A percentile compares a stretch with the other conserved stretches of the same genome.
Conservation (phyloP, 2,329 filamentous ascomycete genomes). For the Cytospora paraplurivora region DNA sequence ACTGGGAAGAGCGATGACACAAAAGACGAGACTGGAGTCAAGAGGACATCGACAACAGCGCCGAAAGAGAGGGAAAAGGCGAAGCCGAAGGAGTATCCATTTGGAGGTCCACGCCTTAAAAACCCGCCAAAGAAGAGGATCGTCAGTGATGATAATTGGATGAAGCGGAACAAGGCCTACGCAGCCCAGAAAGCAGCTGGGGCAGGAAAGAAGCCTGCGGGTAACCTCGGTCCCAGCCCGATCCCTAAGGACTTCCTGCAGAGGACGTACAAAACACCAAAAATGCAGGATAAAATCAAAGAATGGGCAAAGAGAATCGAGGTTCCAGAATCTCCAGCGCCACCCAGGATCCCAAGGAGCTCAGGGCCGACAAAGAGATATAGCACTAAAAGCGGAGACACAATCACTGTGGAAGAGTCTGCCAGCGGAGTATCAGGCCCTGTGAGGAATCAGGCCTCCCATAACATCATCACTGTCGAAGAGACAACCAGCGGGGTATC, state of each 20-base stretch:
- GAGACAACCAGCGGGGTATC: constrained; percentile 28
- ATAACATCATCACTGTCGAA: constrained; percentile 31
- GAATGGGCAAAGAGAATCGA: constrained; percentile 63
- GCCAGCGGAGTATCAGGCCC: constrained; percentile 29
- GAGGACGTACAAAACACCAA: constrained; percentile 55
- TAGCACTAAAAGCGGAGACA: constrained; percentile 35
- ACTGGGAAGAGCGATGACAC: constrained; percentile 35
- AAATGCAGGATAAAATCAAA: constrained; percentile 60
- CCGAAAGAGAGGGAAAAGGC: constrained; percentile 21
- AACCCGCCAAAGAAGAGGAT: constrained; percentile 84
- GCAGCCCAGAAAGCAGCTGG: constrained; percentile 31
- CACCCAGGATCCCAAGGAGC: constrained; percentile 39
- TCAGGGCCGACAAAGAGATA: constrained; percentile 31
- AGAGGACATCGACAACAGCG: constrained; percentile 27
- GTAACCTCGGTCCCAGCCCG: constrained; percentile 38
- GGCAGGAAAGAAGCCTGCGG: constrained; percentile 34
- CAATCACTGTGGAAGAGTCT: constrained; percentile 41
- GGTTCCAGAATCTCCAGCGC: constrained; percentile 44
- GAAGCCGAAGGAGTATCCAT: constrained; percentile 32
- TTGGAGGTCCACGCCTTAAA: constrained; percentile 47
- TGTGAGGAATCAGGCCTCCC: constrained; percentile 7
- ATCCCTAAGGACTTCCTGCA: constrained; percentile 63
- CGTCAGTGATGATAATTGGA: constrained; percentile 91
- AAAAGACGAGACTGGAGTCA: constrained; percentile 30
- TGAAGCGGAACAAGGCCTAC: constrained; percentile 48